A percentile compares a stretch with the other conserved stretches of the same genome.
Evolutionary conservation across 169 alveolate genomes (phyloP).

Genomic region (Plasmodium billcollinsi): DNA sequence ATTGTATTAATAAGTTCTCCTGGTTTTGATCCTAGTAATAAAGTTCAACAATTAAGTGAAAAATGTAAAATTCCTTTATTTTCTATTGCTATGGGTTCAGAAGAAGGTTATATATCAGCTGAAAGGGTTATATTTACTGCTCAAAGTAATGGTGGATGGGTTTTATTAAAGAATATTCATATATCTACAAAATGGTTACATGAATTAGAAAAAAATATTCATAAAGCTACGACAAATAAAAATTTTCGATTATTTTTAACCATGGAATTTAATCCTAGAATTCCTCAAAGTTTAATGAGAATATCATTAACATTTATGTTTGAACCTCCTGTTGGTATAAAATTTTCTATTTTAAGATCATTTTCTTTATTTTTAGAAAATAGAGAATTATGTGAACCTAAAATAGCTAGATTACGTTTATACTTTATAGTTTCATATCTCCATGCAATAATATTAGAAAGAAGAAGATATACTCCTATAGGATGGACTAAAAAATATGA

Average conservation of each 20-base stretch:
- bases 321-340: conserved; percentile 98
- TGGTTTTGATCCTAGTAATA: conserved; percentile 98
- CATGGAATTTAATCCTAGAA: conserved; percentile 95
- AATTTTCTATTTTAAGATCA: conserved; percentile 91
- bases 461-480: conserved; percentile 96
- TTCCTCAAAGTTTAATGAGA: conserved; percentile 95
- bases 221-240: conserved; percentile 89
- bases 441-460: conserved; percentile 97
- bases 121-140: conserved; percentile 94
- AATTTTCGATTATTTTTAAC: conserved; percentile 97
- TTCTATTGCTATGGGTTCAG: conserved; percentile 98
- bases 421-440: conserved; percentile 96
- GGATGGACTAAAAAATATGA: conserved; percentile 98
- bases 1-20: conserved; percentile 95
- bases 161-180: conserved; percentile 97
- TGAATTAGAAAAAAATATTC: conserved; percentile 95
- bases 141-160: conserved; percentile 97
- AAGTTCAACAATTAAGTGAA: conserved; percentile 93
- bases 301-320: conserved; percentile 95
- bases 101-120: conserved; percentile 96
- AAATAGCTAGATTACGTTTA: conserved; percentile 92
- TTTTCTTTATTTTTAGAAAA: conserved; percentile 87
- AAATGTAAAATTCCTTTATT: conserved; percentile 88
- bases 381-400: conserved; percentile 78
- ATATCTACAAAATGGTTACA: conserved; percentile 96